Evolutionary conservation across 2,329 filamentous ascomycete genomes (phyloP).

Genomic region (Claviceps citrina): DNA sequence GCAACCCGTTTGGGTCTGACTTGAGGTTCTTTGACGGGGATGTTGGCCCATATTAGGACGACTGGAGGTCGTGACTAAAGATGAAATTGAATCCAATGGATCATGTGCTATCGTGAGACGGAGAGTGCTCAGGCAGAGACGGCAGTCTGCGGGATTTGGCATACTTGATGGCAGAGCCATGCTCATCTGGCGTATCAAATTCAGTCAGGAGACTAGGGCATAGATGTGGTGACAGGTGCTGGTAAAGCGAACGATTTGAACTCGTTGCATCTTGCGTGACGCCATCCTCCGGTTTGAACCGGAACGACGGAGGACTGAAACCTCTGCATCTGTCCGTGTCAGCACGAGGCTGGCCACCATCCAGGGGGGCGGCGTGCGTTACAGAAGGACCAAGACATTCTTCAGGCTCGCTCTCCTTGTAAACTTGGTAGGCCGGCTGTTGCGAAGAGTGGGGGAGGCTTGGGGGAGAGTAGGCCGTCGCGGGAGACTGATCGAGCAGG

Average conservation of each 20-base stretch:
- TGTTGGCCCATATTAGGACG: background rate
- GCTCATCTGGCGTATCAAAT: conserved; percentile 4
- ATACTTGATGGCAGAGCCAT: conserved; percentile 1
- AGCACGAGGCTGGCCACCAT: background rate
- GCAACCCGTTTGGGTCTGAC: background rate
- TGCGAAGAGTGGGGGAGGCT: conserved; percentile 8
- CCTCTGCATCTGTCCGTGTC: background rate
- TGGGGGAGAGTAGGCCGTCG: conserved; percentile 11
- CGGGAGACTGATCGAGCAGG: conserved; percentile 14
- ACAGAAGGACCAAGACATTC: background rate
- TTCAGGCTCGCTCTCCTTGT: background rate
- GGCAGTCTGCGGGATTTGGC: conserved; percentile 9
- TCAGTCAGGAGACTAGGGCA: conserved; percentile 11
- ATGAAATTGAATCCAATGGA: background rate
- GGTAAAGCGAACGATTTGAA: conserved; percentile 8
- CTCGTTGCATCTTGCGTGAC: conserved; percentile 4
- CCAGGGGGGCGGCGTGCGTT: background rate
- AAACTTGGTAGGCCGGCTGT: conserved; percentile 3
- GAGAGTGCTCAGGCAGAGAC: conserved; percentile 11
- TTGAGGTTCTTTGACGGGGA: background rate
- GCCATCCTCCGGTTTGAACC: background rate
- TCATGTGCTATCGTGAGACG: conserved; percentile 23
- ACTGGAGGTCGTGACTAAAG: conserved; percentile 5
- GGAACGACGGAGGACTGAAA: background rate
- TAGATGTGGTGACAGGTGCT: conserved; percentile 15